Conservation (phyloP, 345 rosid genomes). For the Populus alba region DNA sequence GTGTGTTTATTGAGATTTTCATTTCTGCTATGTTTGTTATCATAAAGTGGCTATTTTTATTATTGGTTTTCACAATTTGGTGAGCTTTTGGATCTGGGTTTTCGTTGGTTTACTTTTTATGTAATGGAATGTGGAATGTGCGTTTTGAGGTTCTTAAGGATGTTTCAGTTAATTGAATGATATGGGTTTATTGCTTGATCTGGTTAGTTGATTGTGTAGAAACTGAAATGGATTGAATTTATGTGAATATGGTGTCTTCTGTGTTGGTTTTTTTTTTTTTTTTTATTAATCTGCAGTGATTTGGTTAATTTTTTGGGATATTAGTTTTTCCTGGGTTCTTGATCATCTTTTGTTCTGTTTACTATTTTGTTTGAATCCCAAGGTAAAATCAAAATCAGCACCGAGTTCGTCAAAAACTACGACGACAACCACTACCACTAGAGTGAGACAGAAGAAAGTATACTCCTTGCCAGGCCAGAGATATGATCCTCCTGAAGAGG, state of each 20-base stretch:
- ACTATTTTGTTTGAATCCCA: slow-evolving; percentile 30
- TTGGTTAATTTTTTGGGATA: slow-evolving; percentile 6
- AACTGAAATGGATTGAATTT: slow-evolving; percentile 1
- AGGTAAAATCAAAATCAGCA: slow-evolving; percentile 54
- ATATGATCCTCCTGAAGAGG: slow-evolving; percentile 91
- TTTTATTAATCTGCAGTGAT: not conserved
- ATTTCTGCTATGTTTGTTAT: not conserved
- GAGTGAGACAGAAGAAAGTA: slow-evolving; percentile 83
- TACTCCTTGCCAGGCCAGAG: slow-evolving; percentile 82
- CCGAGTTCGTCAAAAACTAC: slow-evolving; percentile 50
- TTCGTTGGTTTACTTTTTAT: not conserved
- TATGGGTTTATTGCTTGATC: not conserved
- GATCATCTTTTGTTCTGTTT: not conserved
- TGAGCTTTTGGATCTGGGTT: not conserved
- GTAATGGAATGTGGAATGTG: not conserved
- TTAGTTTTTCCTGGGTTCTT: not conserved
- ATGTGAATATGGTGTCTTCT: slow-evolving; percentile 5
- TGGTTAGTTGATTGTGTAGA: not conserved
- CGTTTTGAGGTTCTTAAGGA: not conserved
- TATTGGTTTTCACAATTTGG: not conserved
- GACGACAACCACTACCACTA: slow-evolving; percentile 42
- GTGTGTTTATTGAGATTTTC: not conserved
- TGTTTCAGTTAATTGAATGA: not conserved
- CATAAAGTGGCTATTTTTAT: not conserved
- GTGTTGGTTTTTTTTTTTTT: not conserved